Conservation (phyloP, 78 protist species). For the Dictyostelium citrinum region DNA sequence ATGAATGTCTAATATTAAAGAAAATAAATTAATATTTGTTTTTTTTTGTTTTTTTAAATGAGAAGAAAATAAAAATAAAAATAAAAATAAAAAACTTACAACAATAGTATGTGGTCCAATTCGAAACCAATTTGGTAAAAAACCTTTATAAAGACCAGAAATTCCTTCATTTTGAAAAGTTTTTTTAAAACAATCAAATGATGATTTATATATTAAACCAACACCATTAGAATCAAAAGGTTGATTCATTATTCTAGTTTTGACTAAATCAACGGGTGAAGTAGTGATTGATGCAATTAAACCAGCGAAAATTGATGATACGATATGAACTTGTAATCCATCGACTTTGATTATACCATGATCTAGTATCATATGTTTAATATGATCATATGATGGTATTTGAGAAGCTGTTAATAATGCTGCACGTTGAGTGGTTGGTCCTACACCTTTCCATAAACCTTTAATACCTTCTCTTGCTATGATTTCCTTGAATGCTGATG, state of each 20-base stretch:
- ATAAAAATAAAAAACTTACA: background rate
- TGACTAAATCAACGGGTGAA: conserved; percentile 63
- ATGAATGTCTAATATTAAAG: conserved; percentile 23
- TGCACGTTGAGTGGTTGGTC: conserved; percentile 75
- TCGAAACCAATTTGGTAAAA: conserved; percentile 64
- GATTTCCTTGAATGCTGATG: conserved; percentile 43
- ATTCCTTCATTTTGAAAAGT: conserved; percentile 64
- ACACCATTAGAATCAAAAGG: conserved; percentile 12
- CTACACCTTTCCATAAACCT: conserved; percentile 70
- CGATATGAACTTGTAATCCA: conserved; percentile 22
- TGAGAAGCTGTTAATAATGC: conserved; percentile 75
- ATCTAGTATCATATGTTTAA: conserved; percentile 55
- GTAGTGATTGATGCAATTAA: conserved; percentile 63
- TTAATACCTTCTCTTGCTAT: conserved; percentile 34
- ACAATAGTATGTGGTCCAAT: conserved; percentile 72
- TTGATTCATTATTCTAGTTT: conserved; percentile 84
- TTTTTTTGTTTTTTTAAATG: background rate
- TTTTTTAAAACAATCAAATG: conserved; percentile 67
- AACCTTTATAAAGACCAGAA: conserved; percentile 79
- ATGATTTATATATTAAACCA: conserved; percentile 31
- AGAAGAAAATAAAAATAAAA: background rate
- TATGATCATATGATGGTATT: conserved; percentile 72
- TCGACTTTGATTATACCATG: conserved; percentile 8
- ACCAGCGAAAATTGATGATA: conserved; percentile 69
- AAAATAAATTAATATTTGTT: background rate